Conservation (phyloP, 768 basidiomycete species). For the Lyophyllum decastes region DNA sequence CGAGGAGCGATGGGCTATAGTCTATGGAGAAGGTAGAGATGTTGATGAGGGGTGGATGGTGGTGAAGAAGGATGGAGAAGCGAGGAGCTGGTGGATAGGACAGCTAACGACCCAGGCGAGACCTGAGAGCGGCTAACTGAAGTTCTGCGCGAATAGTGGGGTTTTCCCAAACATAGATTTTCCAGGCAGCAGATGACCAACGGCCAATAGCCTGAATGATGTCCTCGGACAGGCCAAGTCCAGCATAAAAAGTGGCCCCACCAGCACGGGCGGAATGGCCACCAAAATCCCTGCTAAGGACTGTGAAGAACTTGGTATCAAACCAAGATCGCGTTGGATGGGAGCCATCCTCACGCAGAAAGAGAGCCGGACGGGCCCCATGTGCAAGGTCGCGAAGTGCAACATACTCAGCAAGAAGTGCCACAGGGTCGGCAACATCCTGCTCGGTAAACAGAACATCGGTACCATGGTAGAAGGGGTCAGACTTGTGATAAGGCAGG, state of each 20-base stretch:
- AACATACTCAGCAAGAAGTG: constrained; percentile 16
- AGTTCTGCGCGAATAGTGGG: not conserved
- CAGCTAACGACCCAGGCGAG: not conserved
- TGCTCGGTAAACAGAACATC: constrained; percentile 21
- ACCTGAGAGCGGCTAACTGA: not conserved
- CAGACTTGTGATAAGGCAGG: constrained; percentile 30
- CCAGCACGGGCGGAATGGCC: constrained; percentile 21
- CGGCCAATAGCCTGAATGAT: constrained; percentile 24
- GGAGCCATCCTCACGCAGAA: constrained; percentile 20
- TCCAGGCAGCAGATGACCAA: constrained; percentile 26
- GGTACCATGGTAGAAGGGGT: constrained; percentile 28
- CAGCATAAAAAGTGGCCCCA: constrained; percentile 26
- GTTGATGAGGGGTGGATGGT: not conserved
- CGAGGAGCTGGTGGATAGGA: not conserved
- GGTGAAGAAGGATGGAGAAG: not conserved
- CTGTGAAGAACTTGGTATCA: constrained; percentile 16
- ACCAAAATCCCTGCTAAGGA: constrained; percentile 18
- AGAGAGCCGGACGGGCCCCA: constrained; percentile 16
- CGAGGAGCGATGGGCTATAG: not conserved
- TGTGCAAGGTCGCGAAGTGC: constrained; percentile 14
- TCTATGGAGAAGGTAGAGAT: not conserved
- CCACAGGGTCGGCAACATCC: constrained; percentile 18
- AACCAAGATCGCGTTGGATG: constrained; percentile 24
- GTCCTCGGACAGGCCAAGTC: constrained; percentile 20
- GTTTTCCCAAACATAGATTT: constrained; percentile 25